Conservation (phyloP, 2,329 filamentous ascomycete species). For the Aspergillus tubingensis region DNA sequence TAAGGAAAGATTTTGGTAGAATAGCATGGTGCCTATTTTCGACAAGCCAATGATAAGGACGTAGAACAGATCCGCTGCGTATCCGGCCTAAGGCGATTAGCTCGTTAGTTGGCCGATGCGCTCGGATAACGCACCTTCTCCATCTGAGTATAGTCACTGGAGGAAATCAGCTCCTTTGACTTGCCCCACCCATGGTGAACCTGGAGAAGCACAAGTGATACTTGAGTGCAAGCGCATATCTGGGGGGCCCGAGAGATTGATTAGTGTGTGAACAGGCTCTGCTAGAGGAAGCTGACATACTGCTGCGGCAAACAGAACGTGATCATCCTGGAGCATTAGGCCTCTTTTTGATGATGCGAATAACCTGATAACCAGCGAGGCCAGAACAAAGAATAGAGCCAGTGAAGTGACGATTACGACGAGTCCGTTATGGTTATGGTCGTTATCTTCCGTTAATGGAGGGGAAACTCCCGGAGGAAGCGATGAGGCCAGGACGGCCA, state of each 20-base stretch:
- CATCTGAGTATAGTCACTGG: constrained; percentile 25
- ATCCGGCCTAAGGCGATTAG: constrained; percentile 33
- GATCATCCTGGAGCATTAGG: constrained; percentile 38
- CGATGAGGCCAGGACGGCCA: constrained; percentile 1
- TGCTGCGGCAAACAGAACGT: constrained; percentile 34
- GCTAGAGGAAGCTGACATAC: constrained; percentile 19
- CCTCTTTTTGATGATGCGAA: constrained; percentile 41
- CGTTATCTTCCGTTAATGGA: constrained; percentile 39
- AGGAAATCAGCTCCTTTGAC: constrained; percentile 26
- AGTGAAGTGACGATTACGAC: constrained; percentile 44
- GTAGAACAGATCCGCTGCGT: constrained; percentile 45
- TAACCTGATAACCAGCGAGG: constrained; percentile 43
- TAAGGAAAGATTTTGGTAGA: constrained; percentile 24
- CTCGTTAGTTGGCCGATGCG: background rate
- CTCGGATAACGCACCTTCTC: constrained; percentile 35
- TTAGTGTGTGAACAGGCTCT: background rate
- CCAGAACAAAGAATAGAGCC: constrained; percentile 40
- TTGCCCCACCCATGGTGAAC: constrained; percentile 46
- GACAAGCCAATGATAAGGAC: constrained; percentile 44
- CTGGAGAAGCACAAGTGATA: constrained; percentile 40
- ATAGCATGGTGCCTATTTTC: constrained; percentile 38
- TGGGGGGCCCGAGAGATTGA: constrained; percentile 14
- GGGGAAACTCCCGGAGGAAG: constrained; percentile 28
- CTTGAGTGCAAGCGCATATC: constrained; percentile 41
- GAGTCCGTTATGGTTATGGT: constrained; percentile 44